Conservation (phyloP, 2,329 filamentous ascomycete genomes). For the Penicillium sp. region DNA sequence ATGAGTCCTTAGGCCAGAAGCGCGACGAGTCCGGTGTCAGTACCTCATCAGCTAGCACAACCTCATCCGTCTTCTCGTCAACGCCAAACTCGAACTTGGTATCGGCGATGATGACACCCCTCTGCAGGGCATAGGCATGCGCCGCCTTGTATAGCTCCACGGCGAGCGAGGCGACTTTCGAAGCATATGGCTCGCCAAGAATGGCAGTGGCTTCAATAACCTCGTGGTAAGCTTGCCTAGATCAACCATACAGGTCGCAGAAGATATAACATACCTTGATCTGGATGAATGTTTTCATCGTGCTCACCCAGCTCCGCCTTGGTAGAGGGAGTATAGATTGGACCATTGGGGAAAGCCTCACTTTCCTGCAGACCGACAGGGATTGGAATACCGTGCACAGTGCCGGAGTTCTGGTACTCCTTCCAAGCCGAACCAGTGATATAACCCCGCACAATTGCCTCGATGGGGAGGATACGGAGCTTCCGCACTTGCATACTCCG, state of each 20-base stretch:
- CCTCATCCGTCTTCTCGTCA: conserved; percentile 61
- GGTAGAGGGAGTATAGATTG: conserved; percentile 77
- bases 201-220: conserved; percentile 60
- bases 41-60: conserved; percentile 80
- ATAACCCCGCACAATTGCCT: conserved; percentile 86
- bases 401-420: conserved; percentile 70
- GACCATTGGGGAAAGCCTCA: conserved; percentile 61
- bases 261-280: conserved; percentile 49
- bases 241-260: too few species aligned
- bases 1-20: conserved; percentile 77
- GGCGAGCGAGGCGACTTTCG: conserved; percentile 62
- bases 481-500: conserved; percentile 76
- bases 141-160: conserved; percentile 61
- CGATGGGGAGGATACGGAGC: conserved; percentile 71
- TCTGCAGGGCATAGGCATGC: conserved; percentile 46
- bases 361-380: conserved; percentile 68
- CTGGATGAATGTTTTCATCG: conserved; percentile 81
- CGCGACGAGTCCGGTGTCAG: conserved; percentile 79
- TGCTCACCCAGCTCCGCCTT: conserved; percentile 78
- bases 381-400: conserved; percentile 73
- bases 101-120: conserved; percentile 73
- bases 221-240: too few species aligned
- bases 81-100: conserved; percentile 76
- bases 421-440: conserved; percentile 81
- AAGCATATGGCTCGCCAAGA: conserved; percentile 63